Conservation (phyloP, 139 green algal species). For the Klebsormidium nitens region DNA sequence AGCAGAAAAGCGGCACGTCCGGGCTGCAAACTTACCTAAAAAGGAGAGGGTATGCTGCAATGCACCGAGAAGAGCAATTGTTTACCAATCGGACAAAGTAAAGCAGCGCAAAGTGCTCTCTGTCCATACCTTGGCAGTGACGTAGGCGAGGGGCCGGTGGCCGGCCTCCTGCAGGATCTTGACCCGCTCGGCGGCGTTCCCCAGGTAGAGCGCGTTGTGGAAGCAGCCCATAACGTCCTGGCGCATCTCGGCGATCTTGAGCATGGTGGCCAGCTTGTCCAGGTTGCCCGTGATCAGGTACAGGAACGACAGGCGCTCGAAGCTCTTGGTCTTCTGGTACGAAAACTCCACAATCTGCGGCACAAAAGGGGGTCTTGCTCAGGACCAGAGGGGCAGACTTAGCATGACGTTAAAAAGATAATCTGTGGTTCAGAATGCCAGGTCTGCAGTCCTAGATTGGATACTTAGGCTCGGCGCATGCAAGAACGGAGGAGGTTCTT, state of each 20-base stretch:
- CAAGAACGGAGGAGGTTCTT: too few species aligned
- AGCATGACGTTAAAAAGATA: not conserved
- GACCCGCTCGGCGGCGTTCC: conserved; percentile 66
- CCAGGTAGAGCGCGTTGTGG: conserved; percentile 96
- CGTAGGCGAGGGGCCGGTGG: conserved; percentile 84
- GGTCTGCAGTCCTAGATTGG: too few species aligned
- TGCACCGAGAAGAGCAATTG: too few species aligned
- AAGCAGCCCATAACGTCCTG: conserved; percentile 90
- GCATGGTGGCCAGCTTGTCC: conserved; percentile 92
- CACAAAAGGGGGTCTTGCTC: too few species aligned
- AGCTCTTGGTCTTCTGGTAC: conserved; percentile 99
- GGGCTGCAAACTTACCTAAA: too few species aligned
- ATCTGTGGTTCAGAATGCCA: not conserved
- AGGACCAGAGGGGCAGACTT: too few species aligned
- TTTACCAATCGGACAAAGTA: too few species aligned
- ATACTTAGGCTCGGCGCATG: too few species aligned
- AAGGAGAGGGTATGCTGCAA: too few species aligned
- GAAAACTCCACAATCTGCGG: conserved; percentile 97
- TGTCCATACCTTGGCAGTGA: conserved; percentile 79
- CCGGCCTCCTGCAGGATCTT: conserved; percentile 85
- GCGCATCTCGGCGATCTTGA: conserved; percentile 96
- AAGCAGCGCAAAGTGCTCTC: too few species aligned
- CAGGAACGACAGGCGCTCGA: conserved; percentile 96
- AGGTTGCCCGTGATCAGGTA: conserved; percentile 96
- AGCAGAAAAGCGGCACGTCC: too few species aligned